Base-by-base conservation (phyloP, 768 basidiomycete genomes). In the Asterophora lycoperdoides region DNA sequence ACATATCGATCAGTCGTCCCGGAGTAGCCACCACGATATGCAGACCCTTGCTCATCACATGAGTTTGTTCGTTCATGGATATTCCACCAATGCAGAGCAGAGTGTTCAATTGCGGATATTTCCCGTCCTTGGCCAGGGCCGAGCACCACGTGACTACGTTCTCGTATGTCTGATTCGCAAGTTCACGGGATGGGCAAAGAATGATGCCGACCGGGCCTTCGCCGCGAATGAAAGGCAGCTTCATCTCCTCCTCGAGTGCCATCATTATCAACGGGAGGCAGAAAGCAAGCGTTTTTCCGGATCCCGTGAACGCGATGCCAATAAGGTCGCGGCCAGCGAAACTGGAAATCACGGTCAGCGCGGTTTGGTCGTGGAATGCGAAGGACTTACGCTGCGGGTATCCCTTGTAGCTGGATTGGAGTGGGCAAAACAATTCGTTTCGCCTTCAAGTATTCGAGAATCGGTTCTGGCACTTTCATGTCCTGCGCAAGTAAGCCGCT, bases 241-340 rank as follows among this genome's bases (percentile, higher is more conserved):
- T 93, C 50, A 74, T 76, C 68, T 98, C 96, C 65, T 95, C 93
- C 71, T 98, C 95, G 13, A 95, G 75, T 1, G 93, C 88, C 56
- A 89, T 74, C 96, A 99, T 98, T 56, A 98, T 93, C 19, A 97
- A 74, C 2, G 96, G 96, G n/a, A 99, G 73, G 56, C 93, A 95
- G 70, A 99, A 99, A 0, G 94, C 86, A n/a, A 99, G 80, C 0
- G 96, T 99, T 70, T 99, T 99, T 13, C 96, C 96, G 0, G 95
- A 98, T 33, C 96, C 96, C 19, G 96, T 99, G 70, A 98, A 98
- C 3, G 96, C 96, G 55, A 99, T 98, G 15, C 96, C 96, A 55
- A 98, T 99, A 72, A 98, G 87, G 65, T 99, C 96, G 53, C 96
- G 83, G 33, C 96, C 96, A 43, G 93, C 73, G 65, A 98, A 97